Percentiles rank a stretch among this genome's conserved stretches.
These are phyloP conservation scores for Mortierella sp. DNA, from an alignment of 371 early-diverging fungal species.

Conservation along the genomic window DNA sequence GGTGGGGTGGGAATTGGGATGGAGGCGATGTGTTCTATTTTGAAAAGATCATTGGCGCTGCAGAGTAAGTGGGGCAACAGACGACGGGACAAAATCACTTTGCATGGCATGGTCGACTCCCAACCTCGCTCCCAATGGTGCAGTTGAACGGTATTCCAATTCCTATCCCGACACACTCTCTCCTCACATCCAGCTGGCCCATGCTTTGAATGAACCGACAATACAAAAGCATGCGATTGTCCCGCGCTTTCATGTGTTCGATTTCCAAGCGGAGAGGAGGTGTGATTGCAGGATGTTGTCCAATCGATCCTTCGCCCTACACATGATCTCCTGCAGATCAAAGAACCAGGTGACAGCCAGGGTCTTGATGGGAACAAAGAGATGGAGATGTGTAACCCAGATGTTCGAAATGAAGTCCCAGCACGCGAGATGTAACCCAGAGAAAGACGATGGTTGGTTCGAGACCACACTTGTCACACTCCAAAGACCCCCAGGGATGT, in stretches of 20 bases:
- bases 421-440: not conserved
- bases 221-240: constrained; percentile 5
- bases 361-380: not conserved
- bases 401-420: not conserved
- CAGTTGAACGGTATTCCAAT: not conserved
- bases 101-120: no score
- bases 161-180: not conserved
- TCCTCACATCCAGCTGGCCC: not conserved
- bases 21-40: no score
- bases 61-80: no score
- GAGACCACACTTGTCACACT: no score
- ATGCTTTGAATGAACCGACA: not conserved
- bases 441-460: no score
- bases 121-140: no score
- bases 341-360: not conserved
- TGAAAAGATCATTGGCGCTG: no score
- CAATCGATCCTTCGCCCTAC: not conserved
- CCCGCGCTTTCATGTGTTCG: constrained; percentile 2
- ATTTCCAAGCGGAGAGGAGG: no score
- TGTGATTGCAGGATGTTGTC: not conserved
- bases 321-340: not conserved
- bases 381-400: not conserved
- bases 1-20: no score
- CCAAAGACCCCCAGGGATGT: no score
- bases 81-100: no score